Evolutionary conservation across 106 monocot genomes (phyloP), one percentile per base, ranked within the genome.

Genomic region (Dactylorhiza incarnata): DNA sequence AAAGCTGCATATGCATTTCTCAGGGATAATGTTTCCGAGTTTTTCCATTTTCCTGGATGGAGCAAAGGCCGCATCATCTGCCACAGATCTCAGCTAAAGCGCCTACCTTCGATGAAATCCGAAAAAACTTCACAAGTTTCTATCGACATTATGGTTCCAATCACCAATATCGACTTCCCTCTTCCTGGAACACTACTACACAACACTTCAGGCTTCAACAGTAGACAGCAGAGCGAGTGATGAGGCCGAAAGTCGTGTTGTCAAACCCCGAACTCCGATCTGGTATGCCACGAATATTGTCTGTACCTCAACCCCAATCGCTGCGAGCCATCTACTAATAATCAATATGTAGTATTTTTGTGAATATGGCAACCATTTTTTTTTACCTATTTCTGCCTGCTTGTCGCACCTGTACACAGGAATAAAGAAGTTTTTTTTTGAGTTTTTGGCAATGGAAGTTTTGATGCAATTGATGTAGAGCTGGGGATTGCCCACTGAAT

Each of bases 51-150:
- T 73, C 84, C 97, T 5, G 87, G 84, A 51, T 97, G 97, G 97
- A 97, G 89, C 86, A 97, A 91, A 73, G 97, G 93, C 29, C 85
- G 97, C 17, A 86, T 97, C 22, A 67, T 91, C 45, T 94, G 91
- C 76, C 87, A 91, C 68, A 74, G 87, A 0, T 67, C 83, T 59
- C 97, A 91, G 46, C 79, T 97, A 45, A 97, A 91, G 73, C 85
- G 89, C 24, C 74, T 97, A 62, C 79, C 73, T 48, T 58, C 84
- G 62, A 47, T 50, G 11, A 55, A 43, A 12, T 71, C 87, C 11
- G 80, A 85, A 23, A 29, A 50, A 13, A 55, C 80, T 49, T 72
- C 77, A 53, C 79, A 83, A 58, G 78, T 56, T 17, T 73, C 74
- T 15, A 48, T 24, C 5, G 50, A 76, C 6, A 56, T 46, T 47